Conservation (phyloP, 1,284 basidiomycete species). For the Rhodofomes roseus region DNA sequence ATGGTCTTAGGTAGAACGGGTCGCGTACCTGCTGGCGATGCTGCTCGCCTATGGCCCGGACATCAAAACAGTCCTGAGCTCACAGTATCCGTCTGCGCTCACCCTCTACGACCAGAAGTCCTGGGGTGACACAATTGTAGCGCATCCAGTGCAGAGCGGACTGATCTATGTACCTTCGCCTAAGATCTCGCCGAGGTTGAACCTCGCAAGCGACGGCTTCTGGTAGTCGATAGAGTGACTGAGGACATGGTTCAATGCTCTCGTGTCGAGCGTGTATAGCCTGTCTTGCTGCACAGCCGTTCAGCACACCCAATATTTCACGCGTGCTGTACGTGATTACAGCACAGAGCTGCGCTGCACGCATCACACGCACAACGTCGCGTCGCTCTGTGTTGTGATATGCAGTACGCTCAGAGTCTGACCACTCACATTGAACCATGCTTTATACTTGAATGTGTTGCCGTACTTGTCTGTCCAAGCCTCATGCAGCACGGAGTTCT, state of each 20-base stretch:
- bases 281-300: constrained; percentile 29
- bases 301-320: neutral
- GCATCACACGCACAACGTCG: too few species aligned
- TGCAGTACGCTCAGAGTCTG: too few species aligned
- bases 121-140: neutral
- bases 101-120: neutral
- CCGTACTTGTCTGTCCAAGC: constrained; percentile 59
- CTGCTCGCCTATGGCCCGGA: constrained; percentile 10
- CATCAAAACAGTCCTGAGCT: neutral
- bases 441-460: constrained; percentile 8
- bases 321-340: neutral
- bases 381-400: too few species aligned
- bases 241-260: constrained; percentile 26
- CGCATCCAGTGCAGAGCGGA: neutral
- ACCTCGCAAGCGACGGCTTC: constrained; percentile 38
- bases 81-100: neutral
- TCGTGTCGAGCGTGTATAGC: constrained; percentile 35
- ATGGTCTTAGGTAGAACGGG: neutral
- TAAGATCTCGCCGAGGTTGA: constrained; percentile 34
- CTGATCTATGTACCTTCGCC: constrained; percentile 34
- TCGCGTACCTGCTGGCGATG: constrained; percentile 13
- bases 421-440: constrained; percentile 1
- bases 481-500: constrained; percentile 41
- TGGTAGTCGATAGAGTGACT: constrained; percentile 41
- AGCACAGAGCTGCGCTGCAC: too few species aligned